Base-by-base conservation (phyloP, 2,329 filamentous ascomycete genomes). In the Ophiocordyceps unilateralis region DNA sequence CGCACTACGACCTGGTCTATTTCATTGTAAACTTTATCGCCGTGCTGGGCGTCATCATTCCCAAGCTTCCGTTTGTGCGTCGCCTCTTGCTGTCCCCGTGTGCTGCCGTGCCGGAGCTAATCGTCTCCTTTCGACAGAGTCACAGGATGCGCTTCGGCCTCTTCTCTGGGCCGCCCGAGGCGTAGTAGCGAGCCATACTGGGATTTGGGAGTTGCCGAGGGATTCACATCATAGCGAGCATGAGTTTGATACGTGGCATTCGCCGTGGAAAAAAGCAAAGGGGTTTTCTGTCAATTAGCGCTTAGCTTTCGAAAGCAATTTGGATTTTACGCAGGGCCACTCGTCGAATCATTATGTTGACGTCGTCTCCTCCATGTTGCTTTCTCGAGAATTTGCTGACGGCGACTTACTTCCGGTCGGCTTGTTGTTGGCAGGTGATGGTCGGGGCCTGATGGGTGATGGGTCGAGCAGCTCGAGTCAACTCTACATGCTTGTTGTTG, bases 1-100 rank as follows among this genome's bases (percentile, higher is more conserved):
- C 91, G 40, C 89, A 96, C 65, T 98, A 96, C 69, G 89, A 95
- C 64, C 63, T 95, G 59, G 83, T 86, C 39, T 96, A 94, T 65
- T 98, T 98, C 59, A 86, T 83, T 54, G 91, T 98, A 67, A 98
- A 98, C 67, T 89, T 93, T 60, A 66, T 95, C 55, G 91, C 91
- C 44, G 84, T 93, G 34, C 67, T 98, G 57, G 86, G 74, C 39
- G 91, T 98, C 44, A 83, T 98, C 46, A 91, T 98, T 58, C 91
- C 91, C 36, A 98, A 98, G 67, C 68, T 98, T 52, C 91, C 91
- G 52, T 89, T 84, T 59, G 89, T 96, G 72, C 63, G 88, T 40
- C 34, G 38, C 36, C 41, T 20, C 30, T 24, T 17, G 21, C 19
- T 17, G 24, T 10, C 30, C 30, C 15, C 7, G 9, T 14, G 32